A percentile compares a stretch with the other conserved stretches of the same genome.
Conservation (phyloP, 1,284 basidiomycete species). For the Pyrrhoderma noxium region DNA sequence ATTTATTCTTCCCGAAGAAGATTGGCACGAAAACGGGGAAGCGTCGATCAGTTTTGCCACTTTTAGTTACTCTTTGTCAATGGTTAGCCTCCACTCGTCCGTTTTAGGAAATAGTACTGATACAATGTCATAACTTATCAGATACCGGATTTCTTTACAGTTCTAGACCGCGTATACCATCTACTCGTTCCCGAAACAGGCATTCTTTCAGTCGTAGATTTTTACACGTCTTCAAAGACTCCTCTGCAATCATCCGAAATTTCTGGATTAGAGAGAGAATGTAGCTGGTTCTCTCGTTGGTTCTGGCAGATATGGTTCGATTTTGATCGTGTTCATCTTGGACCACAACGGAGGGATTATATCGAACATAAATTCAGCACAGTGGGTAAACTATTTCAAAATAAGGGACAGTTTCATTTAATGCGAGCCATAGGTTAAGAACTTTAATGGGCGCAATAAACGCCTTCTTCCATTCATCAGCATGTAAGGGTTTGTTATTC, state of each 20-base stretch:
- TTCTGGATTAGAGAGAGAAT: conserved; percentile 62
- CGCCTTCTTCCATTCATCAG: conserved; percentile 66
- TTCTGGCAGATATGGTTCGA: conserved; percentile 68
- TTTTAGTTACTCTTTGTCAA: conserved; percentile 67
- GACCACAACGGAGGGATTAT: conserved; percentile 65
- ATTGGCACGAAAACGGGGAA: conserved; percentile 45
- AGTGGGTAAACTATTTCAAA: conserved; percentile 18
- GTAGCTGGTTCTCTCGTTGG: conserved; percentile 69
- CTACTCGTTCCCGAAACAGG: conserved; percentile 62
- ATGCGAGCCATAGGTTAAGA: conserved; percentile 41
- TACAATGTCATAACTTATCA: no score
- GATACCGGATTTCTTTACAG: conserved; percentile 67
- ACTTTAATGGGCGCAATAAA: conserved; percentile 68
- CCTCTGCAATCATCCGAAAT: conserved; percentile 44
- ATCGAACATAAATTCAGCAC: conserved; percentile 80
- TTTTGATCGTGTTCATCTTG: conserved; percentile 69
- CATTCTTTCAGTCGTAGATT: conserved; percentile 70
- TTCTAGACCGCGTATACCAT: conserved; percentile 65
- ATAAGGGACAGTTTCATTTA: neutral
- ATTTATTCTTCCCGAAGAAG: conserved; percentile 62
- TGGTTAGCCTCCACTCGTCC: conserved; percentile 35
- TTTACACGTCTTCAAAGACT: conserved; percentile 62
- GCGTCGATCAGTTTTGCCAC: conserved; percentile 58
- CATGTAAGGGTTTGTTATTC: conserved; percentile 35
- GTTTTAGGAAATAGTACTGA: no score